These are phyloP conservation scores for Melanopsichium pennsylvanicum DNA, from an alignment of 1,284 basidiomycete genomes.

Conservation along the genomic window DNA sequence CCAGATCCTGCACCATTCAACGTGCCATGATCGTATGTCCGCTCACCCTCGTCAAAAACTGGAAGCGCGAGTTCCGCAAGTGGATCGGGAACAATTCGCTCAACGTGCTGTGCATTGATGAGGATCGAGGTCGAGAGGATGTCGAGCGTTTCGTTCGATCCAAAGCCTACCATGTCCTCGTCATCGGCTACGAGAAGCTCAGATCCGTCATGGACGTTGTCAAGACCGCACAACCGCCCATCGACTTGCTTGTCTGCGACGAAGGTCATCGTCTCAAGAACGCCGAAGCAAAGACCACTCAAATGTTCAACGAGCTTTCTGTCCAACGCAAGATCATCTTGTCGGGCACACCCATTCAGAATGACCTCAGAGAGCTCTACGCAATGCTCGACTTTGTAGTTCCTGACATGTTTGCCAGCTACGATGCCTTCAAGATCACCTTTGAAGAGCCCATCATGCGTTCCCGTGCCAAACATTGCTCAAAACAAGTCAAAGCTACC, in stretches of 20 bases:
- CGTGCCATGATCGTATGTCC: slow-evolving; percentile 81
- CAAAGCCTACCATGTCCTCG: slow-evolving; percentile 79
- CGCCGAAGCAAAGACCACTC: slow-evolving; percentile 86
- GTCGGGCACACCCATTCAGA: slow-evolving; percentile 94
- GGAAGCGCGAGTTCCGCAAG: slow-evolving; percentile 93
- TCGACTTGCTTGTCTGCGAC: slow-evolving; percentile 93
- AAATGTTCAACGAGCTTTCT: slow-evolving; percentile 81
- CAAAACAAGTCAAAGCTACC: slow-evolving; percentile 75
- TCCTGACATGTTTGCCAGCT: slow-evolving; percentile 77
- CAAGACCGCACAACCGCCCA: slow-evolving; percentile 72
- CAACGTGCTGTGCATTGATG: slow-evolving; percentile 79
- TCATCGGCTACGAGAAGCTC: slow-evolving; percentile 94
- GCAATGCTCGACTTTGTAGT: slow-evolving; percentile 96
- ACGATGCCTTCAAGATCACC: slow-evolving; percentile 67
- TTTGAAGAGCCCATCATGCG: slow-evolving; percentile 91
- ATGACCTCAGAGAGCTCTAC: slow-evolving; percentile 93
- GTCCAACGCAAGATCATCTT: slow-evolving; percentile 80
- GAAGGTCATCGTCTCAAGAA: slow-evolving; percentile 97
- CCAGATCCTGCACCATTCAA: slow-evolving; percentile 50
- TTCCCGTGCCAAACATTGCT: slow-evolving; percentile 80
- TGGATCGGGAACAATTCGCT: slow-evolving; percentile 80
- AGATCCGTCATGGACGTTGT: slow-evolving; percentile 66
- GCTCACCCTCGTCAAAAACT: slow-evolving; percentile 91
- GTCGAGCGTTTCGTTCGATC: slow-evolving; percentile 55
- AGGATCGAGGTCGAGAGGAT: slow-evolving; percentile 39